Evolutionary conservation across 78 protist genomes (phyloP).

Genomic region (Pigoraptor vietnamica): DNA sequence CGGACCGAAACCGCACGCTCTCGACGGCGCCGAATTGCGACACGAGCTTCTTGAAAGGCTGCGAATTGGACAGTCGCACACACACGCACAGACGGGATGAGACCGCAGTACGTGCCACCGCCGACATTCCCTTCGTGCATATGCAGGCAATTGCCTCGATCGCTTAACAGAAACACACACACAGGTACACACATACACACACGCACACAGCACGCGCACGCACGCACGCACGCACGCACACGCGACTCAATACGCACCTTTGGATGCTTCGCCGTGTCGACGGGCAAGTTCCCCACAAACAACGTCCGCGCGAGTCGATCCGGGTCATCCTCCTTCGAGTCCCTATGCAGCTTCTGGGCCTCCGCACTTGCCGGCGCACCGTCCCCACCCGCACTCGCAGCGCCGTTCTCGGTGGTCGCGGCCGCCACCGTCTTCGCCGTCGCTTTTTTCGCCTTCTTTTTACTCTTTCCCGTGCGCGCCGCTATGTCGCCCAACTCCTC

Average conservation of each 20-base stretch:
- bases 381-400: neutral
- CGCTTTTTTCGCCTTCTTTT: neutral
- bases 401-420: neutral
- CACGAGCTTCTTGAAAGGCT: neutral
- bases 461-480: neutral
- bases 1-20: neutral
- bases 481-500: neutral
- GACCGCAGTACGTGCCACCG: too few relatives aligned
- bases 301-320: neutral
- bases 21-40: neutral
- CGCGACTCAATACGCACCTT: neutral
- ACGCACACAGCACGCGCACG: neutral
- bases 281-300: neutral
- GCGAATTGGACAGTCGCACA: neutral
- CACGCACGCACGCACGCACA: neutral
- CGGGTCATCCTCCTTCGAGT: neutral
- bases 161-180: too few relatives aligned
- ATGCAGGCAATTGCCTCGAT: too few relatives aligned
- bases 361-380: neutral
- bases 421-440: neutral
- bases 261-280: neutral
- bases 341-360: neutral
- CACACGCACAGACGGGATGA: neutral
- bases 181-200: neutral
- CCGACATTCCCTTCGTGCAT: too few relatives aligned